Evolutionary conservation across 768 basidiomycete genomes (phyloP).

Genomic region (Rhodotorula sphaerocarpa): DNA sequence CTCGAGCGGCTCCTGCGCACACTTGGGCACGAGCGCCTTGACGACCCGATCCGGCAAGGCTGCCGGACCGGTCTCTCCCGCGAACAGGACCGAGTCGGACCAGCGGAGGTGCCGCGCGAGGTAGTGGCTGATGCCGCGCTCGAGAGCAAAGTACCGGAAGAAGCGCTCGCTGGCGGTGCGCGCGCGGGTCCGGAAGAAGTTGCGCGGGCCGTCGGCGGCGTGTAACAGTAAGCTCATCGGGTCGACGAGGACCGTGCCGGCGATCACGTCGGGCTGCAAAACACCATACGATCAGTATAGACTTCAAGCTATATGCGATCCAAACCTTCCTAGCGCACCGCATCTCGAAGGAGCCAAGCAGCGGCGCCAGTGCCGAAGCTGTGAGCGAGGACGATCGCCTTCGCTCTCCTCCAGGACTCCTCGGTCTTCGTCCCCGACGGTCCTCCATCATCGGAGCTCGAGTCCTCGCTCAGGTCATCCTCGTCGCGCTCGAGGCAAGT

Average conservation of each 20-base stretch:
- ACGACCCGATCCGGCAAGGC: slow-evolving; percentile 17
- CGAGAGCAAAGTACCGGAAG: slow-evolving; percentile 33
- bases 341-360: slow-evolving; percentile 29
- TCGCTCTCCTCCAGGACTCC: slow-evolving; percentile 32
- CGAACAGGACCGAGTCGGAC: slow-evolving; percentile 23
- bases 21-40: slow-evolving; percentile 4
- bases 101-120: slow-evolving; percentile 26
- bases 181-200: slow-evolving; percentile 27
- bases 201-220: slow-evolving; percentile 18
- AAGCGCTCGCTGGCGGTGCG: slow-evolving; percentile 27
- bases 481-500: slow-evolving; percentile 15
- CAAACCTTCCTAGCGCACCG: no score
- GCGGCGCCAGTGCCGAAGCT: slow-evolving; percentile 16
- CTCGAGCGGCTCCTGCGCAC: slow-evolving; percentile 8
- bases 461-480: slow-evolving; percentile 5
- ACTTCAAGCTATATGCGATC: no score
- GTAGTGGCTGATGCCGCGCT: slow-evolving; percentile 32
- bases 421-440: no score
- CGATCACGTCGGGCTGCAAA: slow-evolving; percentile 21
- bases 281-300: not conserved
- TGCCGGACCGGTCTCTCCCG: not conserved
- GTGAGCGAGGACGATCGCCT: slow-evolving; percentile 21
- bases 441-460: not conserved
- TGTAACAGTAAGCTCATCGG: slow-evolving; percentile 29
- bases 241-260: slow-evolving; percentile 27